Evolutionary conservation across 495 filamentous ascomycete genomes (phyloP).

Genomic region (Sordaria brevicollis): DNA sequence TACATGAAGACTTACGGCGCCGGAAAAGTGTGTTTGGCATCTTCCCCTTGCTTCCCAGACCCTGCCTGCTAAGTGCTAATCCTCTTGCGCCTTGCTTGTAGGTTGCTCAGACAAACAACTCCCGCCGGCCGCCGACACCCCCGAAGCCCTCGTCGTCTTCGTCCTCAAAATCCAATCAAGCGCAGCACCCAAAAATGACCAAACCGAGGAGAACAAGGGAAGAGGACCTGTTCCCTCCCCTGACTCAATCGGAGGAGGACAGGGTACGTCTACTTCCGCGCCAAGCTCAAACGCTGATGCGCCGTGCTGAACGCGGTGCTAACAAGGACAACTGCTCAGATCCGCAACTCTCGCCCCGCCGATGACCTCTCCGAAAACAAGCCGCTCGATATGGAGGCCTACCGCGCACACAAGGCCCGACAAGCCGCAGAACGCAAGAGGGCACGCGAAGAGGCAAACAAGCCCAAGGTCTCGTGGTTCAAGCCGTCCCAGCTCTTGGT

Average conservation of each 20-base stretch:
- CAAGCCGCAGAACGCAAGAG: neutral
- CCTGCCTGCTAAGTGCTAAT: neutral
- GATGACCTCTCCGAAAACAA: neutral
- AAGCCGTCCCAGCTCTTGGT: neutral
- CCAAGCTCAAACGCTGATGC: neutral
- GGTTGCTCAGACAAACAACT: neutral
- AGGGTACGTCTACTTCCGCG: neutral
- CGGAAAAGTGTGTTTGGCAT: conserved; percentile 13
- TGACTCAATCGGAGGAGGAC: neutral
- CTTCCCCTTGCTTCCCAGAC: neutral
- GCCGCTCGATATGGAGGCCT: neutral
- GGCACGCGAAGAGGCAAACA: neutral
- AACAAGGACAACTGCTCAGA: neutral
- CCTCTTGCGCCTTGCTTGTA: neutral
- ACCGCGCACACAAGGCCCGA: neutral
- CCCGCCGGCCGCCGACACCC: neutral
- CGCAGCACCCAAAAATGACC: neutral
- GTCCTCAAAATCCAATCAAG: neutral
- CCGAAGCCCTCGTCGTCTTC: neutral
- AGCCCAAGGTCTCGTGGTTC: neutral
- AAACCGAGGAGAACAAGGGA: neutral
- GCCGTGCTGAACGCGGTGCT: neutral
- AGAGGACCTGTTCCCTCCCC: neutral
- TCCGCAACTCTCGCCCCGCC: neutral
- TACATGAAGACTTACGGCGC: conserved; percentile 14